Evolutionary conservation across 352 stramenopile species (phyloP).

Genomic region (Globisporangium alternatum): DNA sequence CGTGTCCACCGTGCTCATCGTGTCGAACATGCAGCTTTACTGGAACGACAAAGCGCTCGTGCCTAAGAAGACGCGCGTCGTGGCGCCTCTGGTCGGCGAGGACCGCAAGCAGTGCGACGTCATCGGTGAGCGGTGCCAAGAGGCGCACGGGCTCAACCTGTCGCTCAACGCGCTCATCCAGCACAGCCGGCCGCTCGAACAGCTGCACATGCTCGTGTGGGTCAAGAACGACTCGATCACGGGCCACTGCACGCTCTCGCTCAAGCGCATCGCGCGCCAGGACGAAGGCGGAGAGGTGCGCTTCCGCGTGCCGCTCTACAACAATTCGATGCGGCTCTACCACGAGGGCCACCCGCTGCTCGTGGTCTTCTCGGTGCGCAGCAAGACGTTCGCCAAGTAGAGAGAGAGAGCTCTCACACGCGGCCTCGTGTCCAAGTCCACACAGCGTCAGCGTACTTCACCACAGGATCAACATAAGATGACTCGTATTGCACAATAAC

Average conservation of each 20-base stretch:
- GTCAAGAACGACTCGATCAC: conserved; percentile 77
- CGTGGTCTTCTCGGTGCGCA: conserved; percentile 74
- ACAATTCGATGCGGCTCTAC: conserved; percentile 77
- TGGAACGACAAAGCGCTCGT: conserved; percentile 75
- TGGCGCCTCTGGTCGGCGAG: conserved; percentile 73
- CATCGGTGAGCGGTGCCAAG: conserved; percentile 63
- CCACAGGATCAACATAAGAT: background rate
- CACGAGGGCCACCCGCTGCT: conserved; percentile 67
- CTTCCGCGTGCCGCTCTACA: conserved; percentile 75
- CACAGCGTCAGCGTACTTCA: background rate
- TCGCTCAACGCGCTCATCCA: conserved; percentile 76
- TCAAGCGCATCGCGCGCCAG: conserved; percentile 73
- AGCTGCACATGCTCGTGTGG: conserved; percentile 85
- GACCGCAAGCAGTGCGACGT: conserved; percentile 75
- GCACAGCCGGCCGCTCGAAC: conserved; percentile 61
- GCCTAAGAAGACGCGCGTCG: conserved; percentile 72
- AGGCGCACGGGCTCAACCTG: conserved; percentile 48
- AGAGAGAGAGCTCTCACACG: conserved; percentile 2
- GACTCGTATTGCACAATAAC: background rate
- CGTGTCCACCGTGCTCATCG: conserved; percentile 65
- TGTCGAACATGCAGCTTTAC: conserved; percentile 75
- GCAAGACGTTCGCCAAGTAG: conserved; percentile 84
- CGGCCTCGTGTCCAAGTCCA: background rate
- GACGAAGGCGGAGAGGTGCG: conserved; percentile 67
- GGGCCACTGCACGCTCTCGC: conserved; percentile 76